phyloP scores from a whole-genome alignment of 108 stramenopile genomes.

The Cyclotella baltica region DNA sequence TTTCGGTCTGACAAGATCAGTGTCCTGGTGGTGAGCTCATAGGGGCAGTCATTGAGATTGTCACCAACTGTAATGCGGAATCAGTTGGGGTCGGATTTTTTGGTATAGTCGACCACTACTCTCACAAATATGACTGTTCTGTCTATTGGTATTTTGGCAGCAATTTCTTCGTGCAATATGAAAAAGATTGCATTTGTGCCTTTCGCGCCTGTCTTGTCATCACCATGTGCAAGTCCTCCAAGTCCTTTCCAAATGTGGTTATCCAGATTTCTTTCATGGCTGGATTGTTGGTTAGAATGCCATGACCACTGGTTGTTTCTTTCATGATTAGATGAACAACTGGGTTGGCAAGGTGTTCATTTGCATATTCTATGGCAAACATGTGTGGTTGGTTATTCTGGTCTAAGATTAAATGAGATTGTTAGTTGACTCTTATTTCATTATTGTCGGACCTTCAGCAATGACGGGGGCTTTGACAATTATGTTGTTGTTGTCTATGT shows the following conservation, averaged over 20 bases:
- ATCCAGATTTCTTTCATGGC: not conserved
- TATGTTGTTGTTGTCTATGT: too few species aligned
- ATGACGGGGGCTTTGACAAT: too few species aligned
- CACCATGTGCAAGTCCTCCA: conserved; percentile 6
- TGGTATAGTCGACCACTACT: too few species aligned
- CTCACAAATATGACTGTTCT: conserved; percentile 36
- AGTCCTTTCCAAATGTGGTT: conserved; percentile 6
- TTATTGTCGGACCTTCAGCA: not conserved
- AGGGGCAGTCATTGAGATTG: too few species aligned
- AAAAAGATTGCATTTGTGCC: conserved; percentile 9
- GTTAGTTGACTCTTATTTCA: not conserved
- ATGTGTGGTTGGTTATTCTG: too few species aligned
- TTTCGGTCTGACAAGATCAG: too few species aligned
- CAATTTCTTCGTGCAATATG: conserved; percentile 4
- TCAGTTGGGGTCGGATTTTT: too few species aligned
- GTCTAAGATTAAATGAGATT: too few species aligned
- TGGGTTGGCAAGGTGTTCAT: not conserved
- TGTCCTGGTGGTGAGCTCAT: too few species aligned
- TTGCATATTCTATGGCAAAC: too few species aligned
- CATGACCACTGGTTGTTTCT: not conserved
- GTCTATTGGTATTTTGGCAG: conserved; percentile 30
- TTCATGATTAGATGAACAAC: not conserved
- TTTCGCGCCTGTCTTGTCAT: not conserved
- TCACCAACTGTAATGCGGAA: too few species aligned
- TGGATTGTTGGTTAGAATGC: not conserved